Conservation (phyloP, 331 rosid genomes). For the Quercus lobata region DNA sequence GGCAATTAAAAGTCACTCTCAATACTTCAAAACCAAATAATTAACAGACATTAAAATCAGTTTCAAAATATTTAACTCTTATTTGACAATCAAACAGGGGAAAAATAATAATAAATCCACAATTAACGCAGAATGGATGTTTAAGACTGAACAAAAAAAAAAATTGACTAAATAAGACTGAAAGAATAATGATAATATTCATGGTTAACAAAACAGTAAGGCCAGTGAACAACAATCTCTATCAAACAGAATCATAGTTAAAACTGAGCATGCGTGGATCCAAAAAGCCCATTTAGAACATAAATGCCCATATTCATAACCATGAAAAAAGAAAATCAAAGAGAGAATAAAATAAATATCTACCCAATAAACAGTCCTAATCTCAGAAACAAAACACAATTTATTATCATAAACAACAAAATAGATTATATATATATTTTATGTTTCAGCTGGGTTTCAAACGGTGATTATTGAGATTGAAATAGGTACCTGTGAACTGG, state of each 20-base stretch:
- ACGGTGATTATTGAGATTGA: neutral
- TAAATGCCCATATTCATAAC: neutral
- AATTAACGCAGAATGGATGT: neutral
- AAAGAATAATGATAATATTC: neutral
- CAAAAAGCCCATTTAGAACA: constrained; percentile 10
- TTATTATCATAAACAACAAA: neutral
- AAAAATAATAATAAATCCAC: neutral
- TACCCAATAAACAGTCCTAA: neutral
- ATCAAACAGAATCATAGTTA: constrained; percentile 9
- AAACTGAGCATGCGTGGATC: constrained; percentile 2
- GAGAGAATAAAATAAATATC: neutral
- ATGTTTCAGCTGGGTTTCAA: neutral
- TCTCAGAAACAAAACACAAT: constrained; percentile 17
- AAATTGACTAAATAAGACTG: neutral
- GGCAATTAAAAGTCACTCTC: neutral
- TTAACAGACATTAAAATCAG: neutral
- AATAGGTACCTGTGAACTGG: constrained; percentile 31
- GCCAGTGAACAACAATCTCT: constrained; percentile 1
- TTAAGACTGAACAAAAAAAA: neutral
- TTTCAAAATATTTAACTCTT: neutral
- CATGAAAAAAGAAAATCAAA: neutral
- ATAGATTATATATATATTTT: no score
- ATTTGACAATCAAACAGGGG: neutral
- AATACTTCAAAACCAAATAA: neutral
- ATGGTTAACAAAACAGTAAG: neutral